Evolutionary conservation across 1,284 basidiomycete species (phyloP).

Genomic region (Tremellales sp.): DNA sequence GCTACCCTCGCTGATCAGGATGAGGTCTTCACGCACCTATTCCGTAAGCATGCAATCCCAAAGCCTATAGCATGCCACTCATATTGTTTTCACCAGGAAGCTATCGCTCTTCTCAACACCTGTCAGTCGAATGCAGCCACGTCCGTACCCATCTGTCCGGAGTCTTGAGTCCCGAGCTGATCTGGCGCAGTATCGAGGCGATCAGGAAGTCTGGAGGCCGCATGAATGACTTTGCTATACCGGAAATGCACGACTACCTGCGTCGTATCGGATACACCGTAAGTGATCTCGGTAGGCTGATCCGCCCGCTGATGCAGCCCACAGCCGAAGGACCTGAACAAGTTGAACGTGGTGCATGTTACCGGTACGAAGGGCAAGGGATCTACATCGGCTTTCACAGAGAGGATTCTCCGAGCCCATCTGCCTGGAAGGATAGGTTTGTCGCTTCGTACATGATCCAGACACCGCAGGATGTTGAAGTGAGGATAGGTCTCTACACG

Average conservation of each 20-base stretch:
- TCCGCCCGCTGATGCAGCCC: neutral
- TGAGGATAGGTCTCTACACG: slow-evolving; percentile 74
- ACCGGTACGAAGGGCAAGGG: slow-evolving; percentile 99
- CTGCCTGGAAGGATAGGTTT: slow-evolving; percentile 37
- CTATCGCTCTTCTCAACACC: slow-evolving; percentile 81
- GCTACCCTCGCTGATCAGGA: slow-evolving; percentile 29
- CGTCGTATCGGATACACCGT: slow-evolving; percentile 81
- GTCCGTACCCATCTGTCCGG: slow-evolving; percentile 16
- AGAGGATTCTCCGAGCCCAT: slow-evolving; percentile 48
- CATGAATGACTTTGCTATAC: slow-evolving; percentile 67
- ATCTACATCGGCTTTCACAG: slow-evolving; percentile 88
- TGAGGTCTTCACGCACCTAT: slow-evolving; percentile 30
- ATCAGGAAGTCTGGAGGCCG: slow-evolving; percentile 71
- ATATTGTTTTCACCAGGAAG: slow-evolving; percentile 53
- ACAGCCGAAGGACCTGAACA: slow-evolving; percentile 77
- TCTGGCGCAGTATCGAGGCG: slow-evolving; percentile 60
- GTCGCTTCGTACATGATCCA: slow-evolving; percentile 4
- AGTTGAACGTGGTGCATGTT: slow-evolving; percentile 90
- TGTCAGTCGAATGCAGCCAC: slow-evolving; percentile 92
- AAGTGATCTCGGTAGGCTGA: slow-evolving; percentile 23
- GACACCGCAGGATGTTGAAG: slow-evolving; percentile 4
- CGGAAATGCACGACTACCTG: slow-evolving; percentile 89
- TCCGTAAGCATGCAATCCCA: slow-evolving; percentile 13
- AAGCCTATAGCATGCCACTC: too few species aligned
- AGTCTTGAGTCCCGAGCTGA: slow-evolving; percentile 6